These are phyloP conservation scores for Nematocida ironsii DNA, from an alignment of 371 early-diverging fungal species.

Conservation along the genomic window DNA sequence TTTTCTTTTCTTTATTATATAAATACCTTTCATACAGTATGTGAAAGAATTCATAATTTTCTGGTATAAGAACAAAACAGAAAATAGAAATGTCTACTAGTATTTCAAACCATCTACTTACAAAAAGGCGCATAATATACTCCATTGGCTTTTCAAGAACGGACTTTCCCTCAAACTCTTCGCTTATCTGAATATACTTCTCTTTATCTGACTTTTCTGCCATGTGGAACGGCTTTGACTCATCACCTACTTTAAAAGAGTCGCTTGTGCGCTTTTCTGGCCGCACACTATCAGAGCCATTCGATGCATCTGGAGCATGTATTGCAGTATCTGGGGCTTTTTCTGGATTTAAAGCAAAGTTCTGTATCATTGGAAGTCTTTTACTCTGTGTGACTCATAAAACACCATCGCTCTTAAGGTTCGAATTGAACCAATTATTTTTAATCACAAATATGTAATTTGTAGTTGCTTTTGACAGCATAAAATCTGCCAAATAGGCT, in stretches of 20 bases:
- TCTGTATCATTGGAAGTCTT: no score
- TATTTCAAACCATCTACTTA: slow-evolving; percentile 35
- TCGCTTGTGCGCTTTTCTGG: neutral
- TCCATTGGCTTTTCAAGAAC: neutral
- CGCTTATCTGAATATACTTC: slow-evolving; percentile 7
- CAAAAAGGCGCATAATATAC: neutral
- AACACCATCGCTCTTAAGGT: no score
- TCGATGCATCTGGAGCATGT: no score
- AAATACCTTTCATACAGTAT: slow-evolving; percentile 14
- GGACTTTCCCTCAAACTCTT: slow-evolving; percentile 3
- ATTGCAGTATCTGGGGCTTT: no score
- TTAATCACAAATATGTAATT: no score
- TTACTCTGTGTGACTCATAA: no score
- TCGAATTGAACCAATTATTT: no score
- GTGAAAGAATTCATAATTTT: slow-evolving; percentile 39
- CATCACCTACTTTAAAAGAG: neutral
- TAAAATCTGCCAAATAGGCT: no score
- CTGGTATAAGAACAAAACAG: slow-evolving; percentile 34
- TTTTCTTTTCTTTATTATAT: slow-evolving; percentile 15
- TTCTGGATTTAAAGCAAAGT: no score
- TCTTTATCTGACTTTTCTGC: slow-evolving; percentile 33
- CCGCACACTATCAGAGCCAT: neutral
- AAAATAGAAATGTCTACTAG: slow-evolving; percentile 36
- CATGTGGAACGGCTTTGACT: slow-evolving; percentile 19
- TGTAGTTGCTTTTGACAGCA: no score